phyloP scores from a whole-genome alignment of 495 filamentous ascomycete genomes.

The Aspergillus haitiensis region DNA sequence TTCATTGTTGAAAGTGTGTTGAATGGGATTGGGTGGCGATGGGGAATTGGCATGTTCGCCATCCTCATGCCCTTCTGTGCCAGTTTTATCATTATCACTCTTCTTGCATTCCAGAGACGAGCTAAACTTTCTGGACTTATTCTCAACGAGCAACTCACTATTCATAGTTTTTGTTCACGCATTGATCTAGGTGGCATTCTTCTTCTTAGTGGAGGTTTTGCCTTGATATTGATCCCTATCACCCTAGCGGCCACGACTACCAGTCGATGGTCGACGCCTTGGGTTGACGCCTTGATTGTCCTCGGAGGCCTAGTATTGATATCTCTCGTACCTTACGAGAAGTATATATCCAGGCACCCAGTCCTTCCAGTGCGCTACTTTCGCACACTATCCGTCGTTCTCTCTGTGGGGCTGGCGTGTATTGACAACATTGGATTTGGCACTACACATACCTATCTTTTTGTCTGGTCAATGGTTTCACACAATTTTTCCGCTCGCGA shows the following conservation, averaged over 20 bases:
- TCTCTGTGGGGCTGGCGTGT: conserved; percentile 39
- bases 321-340: conserved; percentile 45
- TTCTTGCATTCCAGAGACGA: conserved; percentile 42
- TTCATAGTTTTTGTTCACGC: conserved; percentile 47
- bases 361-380: conserved; percentile 48
- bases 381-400: conserved; percentile 39
- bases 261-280: conserved; percentile 44
- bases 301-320: conserved; percentile 37
- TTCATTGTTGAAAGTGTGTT: conserved; percentile 48
- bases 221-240: conserved; percentile 40
- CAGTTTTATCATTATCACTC: conserved; percentile 46
- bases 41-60: conserved; percentile 53
- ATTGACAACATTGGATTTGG: conserved; percentile 45
- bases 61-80: conserved; percentile 51
- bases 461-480: conserved; percentile 46
- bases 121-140: conserved; percentile 39
- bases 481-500: conserved; percentile 41
- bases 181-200: conserved; percentile 47
- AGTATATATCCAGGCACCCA: conserved; percentile 42
- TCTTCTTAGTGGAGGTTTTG: conserved; percentile 41
- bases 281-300: conserved; percentile 44
- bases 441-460: conserved; percentile 47
- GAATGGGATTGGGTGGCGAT: conserved; percentile 50
- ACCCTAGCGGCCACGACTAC: conserved; percentile 41
- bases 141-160: conserved; percentile 30